Percentiles rank a stretch among this genome's conserved stretches.
Evolutionary conservation across 352 stramenopile genomes (phyloP).

Genomic region (Phytophthora meadii): DNA sequence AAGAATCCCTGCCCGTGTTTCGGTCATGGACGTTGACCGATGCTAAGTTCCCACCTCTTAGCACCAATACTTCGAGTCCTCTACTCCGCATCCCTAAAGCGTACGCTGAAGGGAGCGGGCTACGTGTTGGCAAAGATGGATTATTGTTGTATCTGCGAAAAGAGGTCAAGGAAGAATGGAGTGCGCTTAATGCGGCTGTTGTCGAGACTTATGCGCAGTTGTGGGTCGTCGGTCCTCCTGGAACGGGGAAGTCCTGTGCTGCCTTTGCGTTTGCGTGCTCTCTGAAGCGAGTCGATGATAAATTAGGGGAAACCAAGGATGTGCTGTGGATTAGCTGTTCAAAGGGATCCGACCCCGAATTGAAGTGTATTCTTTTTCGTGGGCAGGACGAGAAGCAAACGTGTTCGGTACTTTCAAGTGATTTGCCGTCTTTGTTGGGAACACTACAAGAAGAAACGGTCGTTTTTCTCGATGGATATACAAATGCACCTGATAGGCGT

Average conservation of each 20-base stretch:
- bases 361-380: conserved; percentile 10
- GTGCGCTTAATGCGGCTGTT: not conserved
- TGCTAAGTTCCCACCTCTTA: no score
- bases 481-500: not conserved
- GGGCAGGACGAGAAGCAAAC: conserved; percentile 8
- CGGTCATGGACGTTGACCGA: no score
- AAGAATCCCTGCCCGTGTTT: no score
- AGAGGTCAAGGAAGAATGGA: not conserved
- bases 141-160: not conserved
- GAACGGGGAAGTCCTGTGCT: conserved; percentile 13
- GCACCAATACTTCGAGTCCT: not conserved
- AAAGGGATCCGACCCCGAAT: not conserved
- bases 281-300: conserved; percentile 3
- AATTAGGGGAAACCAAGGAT: not conserved
- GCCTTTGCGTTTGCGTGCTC: conserved; percentile 24
- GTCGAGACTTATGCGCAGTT: not conserved
- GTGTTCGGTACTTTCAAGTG: not conserved
- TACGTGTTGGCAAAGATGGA: not conserved
- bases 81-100: conserved; percentile 7
- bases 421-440: not conserved
- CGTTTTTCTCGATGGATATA: conserved; percentile 14
- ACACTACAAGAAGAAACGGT: conserved; percentile 1
- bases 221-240: conserved; percentile 20
- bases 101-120: conserved; percentile 3
- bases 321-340: conserved; percentile 16